Conservation (phyloP, 2,329 filamentous ascomycete species). For the Furcasterigmium sp. region DNA sequence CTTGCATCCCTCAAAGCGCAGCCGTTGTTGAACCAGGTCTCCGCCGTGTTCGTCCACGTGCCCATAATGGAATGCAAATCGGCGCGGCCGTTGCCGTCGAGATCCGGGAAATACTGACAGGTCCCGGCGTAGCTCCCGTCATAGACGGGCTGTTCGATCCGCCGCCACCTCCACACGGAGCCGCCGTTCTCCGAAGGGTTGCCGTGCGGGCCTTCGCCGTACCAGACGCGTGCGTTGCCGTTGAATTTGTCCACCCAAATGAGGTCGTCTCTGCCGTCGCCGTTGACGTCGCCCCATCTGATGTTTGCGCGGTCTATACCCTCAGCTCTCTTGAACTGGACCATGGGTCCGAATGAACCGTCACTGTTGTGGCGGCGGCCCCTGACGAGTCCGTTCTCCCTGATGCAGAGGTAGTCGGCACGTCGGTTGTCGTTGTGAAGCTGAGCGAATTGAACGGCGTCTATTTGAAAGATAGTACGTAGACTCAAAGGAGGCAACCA, state of each 20-base stretch:
- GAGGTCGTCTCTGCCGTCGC: conserved; percentile 27
- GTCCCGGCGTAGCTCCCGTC: conserved; percentile 7
- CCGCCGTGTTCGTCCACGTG: conserved; percentile 6
- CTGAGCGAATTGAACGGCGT: conserved; percentile 23
- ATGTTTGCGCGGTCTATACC: conserved; percentile 27
- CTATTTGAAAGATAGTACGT: too few species aligned
- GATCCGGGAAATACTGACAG: conserved; percentile 16
- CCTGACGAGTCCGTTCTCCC: conserved; percentile 16
- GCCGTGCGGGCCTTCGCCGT: conserved; percentile 18
- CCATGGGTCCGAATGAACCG: conserved; percentile 11
- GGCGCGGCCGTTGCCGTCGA: conserved; percentile 19
- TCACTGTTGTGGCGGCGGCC: conserved; percentile 18
- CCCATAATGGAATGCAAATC: conserved; percentile 13
- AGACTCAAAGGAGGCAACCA: too few species aligned
- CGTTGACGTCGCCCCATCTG: conserved; percentile 31
- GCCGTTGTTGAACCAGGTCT: conserved; percentile 13
- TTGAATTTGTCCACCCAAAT: conserved; percentile 28
- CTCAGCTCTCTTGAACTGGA: conserved; percentile 21
- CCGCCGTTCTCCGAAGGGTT: conserved; percentile 4
- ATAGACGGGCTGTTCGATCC: neutral
- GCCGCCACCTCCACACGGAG: conserved; percentile 10
- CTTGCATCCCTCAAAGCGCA: neutral
- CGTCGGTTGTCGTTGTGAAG: conserved; percentile 19
- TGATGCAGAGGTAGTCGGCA: conserved; percentile 27
- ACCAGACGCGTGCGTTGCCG: conserved; percentile 23